Percentiles rank a stretch among this genome's conserved stretches.
phyloP scores from a whole-genome alignment of 2,329 filamentous ascomycete species.

The Cercospora zeina region DNA sequence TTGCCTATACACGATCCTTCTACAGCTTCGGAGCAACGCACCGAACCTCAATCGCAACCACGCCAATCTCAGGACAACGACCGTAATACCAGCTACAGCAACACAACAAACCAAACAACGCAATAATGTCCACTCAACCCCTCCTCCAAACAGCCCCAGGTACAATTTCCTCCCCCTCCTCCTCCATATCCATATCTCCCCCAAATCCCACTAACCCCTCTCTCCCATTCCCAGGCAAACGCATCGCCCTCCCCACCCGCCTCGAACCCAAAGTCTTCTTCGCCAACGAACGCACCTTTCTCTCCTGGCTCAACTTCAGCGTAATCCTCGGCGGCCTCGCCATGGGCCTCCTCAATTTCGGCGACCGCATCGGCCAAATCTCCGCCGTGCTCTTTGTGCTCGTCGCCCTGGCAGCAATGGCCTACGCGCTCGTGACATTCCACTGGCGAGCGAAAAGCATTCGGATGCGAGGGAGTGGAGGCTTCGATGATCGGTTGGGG shows the following conservation, averaged over 20 bases:
- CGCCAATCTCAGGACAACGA: background rate
- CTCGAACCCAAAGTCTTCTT: conserved; percentile 99
- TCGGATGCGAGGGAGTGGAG: conserved; percentile 83
- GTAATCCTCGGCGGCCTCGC: conserved; percentile 96
- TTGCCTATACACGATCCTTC: background rate
- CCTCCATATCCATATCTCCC: background rate
- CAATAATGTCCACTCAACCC: conserved; percentile 88
- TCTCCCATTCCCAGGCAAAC: conserved; percentile 68
- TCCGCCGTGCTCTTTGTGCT: conserved; percentile 90
- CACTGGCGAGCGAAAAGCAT: conserved; percentile 97
- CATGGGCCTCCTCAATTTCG: conserved; percentile 97
- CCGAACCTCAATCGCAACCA: background rate
- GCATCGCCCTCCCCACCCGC: conserved; percentile 94
- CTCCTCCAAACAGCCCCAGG: conserved; percentile 91
- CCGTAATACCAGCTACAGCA: background rate
- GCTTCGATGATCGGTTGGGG: conserved; percentile 94
- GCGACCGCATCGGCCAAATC: conserved; percentile 85
- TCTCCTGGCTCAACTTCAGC: conserved; percentile 99
- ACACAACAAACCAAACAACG: conserved; percentile 21
- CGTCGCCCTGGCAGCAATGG: conserved; percentile 91
- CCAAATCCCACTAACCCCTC: conserved; percentile 6
- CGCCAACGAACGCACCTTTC: conserved; percentile 98
- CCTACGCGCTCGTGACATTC: conserved; percentile 92
- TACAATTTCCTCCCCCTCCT: conserved; percentile 46
- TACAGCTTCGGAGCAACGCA: conserved; percentile 2